phyloP scores from a whole-genome alignment of 352 stramenopile genomes.

The Pythium aquatile region DNA sequence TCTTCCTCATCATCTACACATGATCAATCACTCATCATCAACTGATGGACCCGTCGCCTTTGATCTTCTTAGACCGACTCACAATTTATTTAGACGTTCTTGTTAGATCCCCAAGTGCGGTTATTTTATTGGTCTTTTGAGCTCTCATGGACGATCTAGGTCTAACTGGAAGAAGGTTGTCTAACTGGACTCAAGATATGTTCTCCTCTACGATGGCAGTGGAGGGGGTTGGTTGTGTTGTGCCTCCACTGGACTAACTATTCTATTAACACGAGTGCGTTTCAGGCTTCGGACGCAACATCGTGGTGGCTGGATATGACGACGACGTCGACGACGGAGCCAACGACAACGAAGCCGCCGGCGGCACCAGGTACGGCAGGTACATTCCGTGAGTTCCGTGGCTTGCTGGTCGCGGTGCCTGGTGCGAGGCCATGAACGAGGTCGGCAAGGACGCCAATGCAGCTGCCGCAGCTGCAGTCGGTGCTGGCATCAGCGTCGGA shows the following conservation, averaged over 20 bases:
- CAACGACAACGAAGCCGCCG: constrained; percentile 6
- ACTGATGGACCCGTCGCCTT: background rate
- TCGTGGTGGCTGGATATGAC: constrained; percentile 7
- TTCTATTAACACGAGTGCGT: constrained; percentile 22
- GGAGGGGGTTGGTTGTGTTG: background rate
- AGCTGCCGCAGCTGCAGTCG: constrained; percentile 15
- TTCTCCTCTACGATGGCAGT: background rate
- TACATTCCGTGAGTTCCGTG: background rate
- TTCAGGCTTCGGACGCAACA: constrained; percentile 21
- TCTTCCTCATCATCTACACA: constrained; percentile 86
- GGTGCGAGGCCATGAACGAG: constrained; percentile 15
- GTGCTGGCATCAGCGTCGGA: background rate
- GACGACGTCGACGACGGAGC: constrained; percentile 3
- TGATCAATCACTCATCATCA: constrained; percentile 24
- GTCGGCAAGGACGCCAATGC: constrained; percentile 25
- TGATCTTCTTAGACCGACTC: background rate
- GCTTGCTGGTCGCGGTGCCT: background rate
- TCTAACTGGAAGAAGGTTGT: background rate
- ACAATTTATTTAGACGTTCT: constrained; percentile 20
- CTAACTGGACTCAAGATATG: background rate
- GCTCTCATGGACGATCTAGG: constrained; percentile 5
- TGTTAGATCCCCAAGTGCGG: constrained; percentile 7
- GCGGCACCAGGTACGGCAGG: constrained; percentile 18
- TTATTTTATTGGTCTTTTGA: constrained; percentile 1
- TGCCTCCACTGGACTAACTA: background rate